Conservation (phyloP, 257 asterid species). For the Primulina huaijiensis region DNA sequence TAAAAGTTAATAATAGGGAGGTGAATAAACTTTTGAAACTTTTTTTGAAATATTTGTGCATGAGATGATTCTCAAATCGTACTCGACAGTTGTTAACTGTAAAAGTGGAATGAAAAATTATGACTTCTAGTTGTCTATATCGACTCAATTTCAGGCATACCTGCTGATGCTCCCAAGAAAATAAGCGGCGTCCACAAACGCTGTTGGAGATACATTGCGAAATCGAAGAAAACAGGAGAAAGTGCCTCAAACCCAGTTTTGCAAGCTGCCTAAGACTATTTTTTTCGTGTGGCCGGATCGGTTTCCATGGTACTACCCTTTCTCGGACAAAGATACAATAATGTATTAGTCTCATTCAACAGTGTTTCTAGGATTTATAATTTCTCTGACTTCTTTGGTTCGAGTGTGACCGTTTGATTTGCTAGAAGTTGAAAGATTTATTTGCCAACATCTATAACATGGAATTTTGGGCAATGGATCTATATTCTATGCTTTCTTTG, state of each 20-base stretch:
- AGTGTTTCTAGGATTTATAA: background rate
- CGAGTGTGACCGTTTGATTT: too few relatives aligned
- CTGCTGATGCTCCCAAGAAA: constrained; percentile 80
- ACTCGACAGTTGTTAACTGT: too few relatives aligned
- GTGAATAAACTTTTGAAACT: too few relatives aligned
- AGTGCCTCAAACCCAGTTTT: constrained; percentile 38
- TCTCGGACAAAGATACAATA: background rate
- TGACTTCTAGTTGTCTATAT: background rate
- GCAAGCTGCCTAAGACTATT: constrained; percentile 40
- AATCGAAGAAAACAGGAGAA: constrained; percentile 36
- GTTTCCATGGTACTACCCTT: constrained; percentile 3
- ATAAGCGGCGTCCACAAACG: constrained; percentile 95
- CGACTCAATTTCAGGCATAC: constrained; percentile 44
- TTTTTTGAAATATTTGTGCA: too few relatives aligned
- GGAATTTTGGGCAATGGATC: background rate
- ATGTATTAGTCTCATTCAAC: background rate
- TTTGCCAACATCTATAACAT: too few relatives aligned
- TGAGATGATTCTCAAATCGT: too few relatives aligned
- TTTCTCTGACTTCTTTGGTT: too few relatives aligned
- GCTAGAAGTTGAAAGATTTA: too few relatives aligned
- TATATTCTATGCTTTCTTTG: background rate
- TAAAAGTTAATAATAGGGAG: too few relatives aligned
- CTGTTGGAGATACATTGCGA: constrained; percentile 80
- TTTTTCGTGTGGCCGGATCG: background rate
- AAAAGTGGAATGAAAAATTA: background rate